Percentiles rank a stretch among this genome's conserved stretches.
phyloP scores from a whole-genome alignment of 352 stramenopile species.

The Phytophthora vignae region DNA sequence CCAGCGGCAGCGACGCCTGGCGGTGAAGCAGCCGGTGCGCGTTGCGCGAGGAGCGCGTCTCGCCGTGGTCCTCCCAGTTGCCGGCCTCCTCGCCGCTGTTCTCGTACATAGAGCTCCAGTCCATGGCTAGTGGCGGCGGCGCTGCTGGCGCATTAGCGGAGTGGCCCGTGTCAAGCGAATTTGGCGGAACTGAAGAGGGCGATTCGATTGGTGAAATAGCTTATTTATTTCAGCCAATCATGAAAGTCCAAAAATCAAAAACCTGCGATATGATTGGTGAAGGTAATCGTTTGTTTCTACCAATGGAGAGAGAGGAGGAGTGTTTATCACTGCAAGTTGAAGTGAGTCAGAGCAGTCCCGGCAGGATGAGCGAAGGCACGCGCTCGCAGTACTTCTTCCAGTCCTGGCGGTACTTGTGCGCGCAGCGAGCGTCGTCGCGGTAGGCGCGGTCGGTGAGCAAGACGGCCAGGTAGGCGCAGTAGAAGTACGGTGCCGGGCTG shows the following conservation, averaged over 20 bases:
- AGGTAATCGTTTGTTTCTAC: no score
- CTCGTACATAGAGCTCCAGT: slow-evolving; percentile 82
- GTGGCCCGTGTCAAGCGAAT: no score
- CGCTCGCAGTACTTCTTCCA: slow-evolving; percentile 94
- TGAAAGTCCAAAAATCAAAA: no score
- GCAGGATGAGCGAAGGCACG: slow-evolving; percentile 91
- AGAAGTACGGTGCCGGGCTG: slow-evolving; percentile 88
- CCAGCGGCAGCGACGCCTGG: slow-evolving; percentile 58
- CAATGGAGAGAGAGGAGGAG: no score
- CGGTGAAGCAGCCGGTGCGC: slow-evolving; percentile 75
- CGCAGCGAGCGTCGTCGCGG: slow-evolving; percentile 95
- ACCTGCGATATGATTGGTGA: no score
- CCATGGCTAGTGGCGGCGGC: slow-evolving; percentile 44
- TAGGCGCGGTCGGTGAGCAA: slow-evolving; percentile 96
- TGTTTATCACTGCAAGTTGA: background rate
- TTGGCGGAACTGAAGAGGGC: no score
- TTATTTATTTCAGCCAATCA: no score
- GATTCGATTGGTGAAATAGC: no score
- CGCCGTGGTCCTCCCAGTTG: slow-evolving; percentile 70
- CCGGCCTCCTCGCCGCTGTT: slow-evolving; percentile 74
- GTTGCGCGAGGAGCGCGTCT: slow-evolving; percentile 77
- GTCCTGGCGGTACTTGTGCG: slow-evolving; percentile 96
- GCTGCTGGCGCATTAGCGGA: background rate
- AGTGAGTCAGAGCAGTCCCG: slow-evolving; percentile 57
- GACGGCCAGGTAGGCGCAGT: slow-evolving; percentile 92